Evolutionary conservation across 805 yeast genomes (phyloP).

Genomic region (Candida xyloterini): DNA sequence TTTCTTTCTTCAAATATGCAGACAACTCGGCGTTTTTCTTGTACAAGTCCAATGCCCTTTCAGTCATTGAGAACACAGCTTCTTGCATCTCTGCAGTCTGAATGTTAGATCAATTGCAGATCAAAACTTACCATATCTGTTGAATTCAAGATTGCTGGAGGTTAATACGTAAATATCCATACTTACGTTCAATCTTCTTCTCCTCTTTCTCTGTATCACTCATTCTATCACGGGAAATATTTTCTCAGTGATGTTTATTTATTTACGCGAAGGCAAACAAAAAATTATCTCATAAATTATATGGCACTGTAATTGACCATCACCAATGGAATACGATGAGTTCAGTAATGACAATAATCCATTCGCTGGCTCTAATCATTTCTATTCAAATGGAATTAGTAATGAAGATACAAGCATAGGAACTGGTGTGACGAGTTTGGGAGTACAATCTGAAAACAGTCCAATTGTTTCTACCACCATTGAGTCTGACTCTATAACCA

Average conservation of each 20-base stretch:
- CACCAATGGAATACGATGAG: slow-evolving; percentile 32
- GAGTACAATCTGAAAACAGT: background rate
- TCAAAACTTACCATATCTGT: slow-evolving; percentile 28
- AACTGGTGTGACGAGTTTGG: background rate
- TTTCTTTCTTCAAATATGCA: slow-evolving; percentile 55
- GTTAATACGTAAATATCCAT: background rate
- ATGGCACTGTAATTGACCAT: background rate
- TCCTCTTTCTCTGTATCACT: slow-evolving; percentile 3
- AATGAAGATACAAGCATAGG: background rate
- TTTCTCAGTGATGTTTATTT: too few species aligned
- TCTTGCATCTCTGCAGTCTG: slow-evolving; percentile 52
- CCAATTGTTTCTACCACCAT: background rate
- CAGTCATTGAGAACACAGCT: slow-evolving; percentile 45
- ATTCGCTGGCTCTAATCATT: slow-evolving; percentile 34
- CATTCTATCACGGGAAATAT: background rate
- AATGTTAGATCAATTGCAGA: background rate
- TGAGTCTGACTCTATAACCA: background rate
- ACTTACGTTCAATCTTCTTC: slow-evolving; percentile 14
- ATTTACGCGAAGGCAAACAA: slow-evolving; percentile 10
- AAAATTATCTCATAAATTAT: background rate
- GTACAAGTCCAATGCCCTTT: slow-evolving; percentile 42
- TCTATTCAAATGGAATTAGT: slow-evolving; percentile 27
- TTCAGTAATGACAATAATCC: slow-evolving; percentile 35
- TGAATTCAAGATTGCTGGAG: slow-evolving; percentile 24
- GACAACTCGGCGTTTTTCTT: slow-evolving; percentile 62